Conservation (phyloP, 139 green algal species). For the Chlorella sp. region DNA sequence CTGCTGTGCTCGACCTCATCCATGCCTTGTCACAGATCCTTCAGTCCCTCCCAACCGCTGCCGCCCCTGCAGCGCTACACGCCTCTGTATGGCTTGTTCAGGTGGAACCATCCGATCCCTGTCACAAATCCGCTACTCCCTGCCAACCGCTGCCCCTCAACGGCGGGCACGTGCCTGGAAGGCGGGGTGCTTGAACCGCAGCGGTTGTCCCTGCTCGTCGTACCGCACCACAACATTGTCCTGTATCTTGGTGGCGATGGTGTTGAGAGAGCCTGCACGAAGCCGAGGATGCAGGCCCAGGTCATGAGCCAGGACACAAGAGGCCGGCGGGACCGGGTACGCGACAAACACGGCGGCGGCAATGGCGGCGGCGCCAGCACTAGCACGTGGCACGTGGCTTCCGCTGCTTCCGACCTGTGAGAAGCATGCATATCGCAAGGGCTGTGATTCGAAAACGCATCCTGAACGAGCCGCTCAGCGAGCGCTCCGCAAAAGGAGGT, state of each 20-base stretch:
- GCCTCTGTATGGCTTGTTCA: too few relatives aligned
- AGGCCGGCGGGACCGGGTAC: too few relatives aligned
- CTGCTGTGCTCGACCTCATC: too few relatives aligned
- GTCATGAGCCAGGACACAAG: too few relatives aligned
- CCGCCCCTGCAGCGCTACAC: too few relatives aligned
- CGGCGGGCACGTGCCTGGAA: slow-evolving; percentile 53
- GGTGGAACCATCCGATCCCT: too few relatives aligned
- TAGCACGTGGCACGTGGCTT: not conserved
- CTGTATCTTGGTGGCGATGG: slow-evolving; percentile 86
- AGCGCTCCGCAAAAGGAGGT: too few relatives aligned
- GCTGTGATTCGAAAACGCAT: slow-evolving; percentile 17
- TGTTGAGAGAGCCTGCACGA: slow-evolving; percentile 80
- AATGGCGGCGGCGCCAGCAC: not conserved
- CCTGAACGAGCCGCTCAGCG: not conserved
- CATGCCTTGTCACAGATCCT: too few relatives aligned
- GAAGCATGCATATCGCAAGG: slow-evolving; percentile 52
- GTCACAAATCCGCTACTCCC: too few relatives aligned
- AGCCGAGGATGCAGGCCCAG: not conserved
- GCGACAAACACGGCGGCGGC: not conserved
- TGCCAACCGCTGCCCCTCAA: too few relatives aligned
- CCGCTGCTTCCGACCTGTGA: slow-evolving; percentile 17
- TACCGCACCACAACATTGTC: slow-evolving; percentile 71
- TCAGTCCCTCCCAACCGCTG: too few relatives aligned
- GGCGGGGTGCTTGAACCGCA: slow-evolving; percentile 79
- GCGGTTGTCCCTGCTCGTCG: slow-evolving; percentile 44